Base-by-base conservation (phyloP, 1,139 yeast species). In the Oligophagozyma castellii region DNA sequence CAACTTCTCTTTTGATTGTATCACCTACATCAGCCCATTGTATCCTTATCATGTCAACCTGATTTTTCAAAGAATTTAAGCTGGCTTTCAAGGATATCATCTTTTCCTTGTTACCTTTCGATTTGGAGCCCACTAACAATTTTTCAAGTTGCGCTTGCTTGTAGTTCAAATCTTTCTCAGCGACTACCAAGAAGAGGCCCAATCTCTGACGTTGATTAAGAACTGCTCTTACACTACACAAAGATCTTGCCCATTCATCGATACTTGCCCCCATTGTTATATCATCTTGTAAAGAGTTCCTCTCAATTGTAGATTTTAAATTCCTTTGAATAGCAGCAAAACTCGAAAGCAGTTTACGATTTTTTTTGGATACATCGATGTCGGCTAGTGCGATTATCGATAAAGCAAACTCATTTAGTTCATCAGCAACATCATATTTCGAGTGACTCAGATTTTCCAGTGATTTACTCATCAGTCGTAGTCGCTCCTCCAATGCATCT, bases 261-360 rank as follows among this genome's bases (percentile, higher is more conserved):
- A 89, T 61, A 1, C 94, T 81, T 23, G 80, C 70, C 1, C 95
- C 94, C 29, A 89, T 58, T 0, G 95, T 83, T 37, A 89, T 58
- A 43, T 84, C 73, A 44, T 89, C 96, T 51, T 84, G 95, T 49
- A 80, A 54, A 37, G 86, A 77, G 36, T 79, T 72, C 33, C 95
- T 68, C 39, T 77, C 86, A 34, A 83, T 61, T 31, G 83, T 63
- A 32, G 81, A 93, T 41, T 71, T 73, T 23, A 86, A 66, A 38
- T 80, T 69, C 25, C 59, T 44, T 46, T 86, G 92, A 5, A 81
- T 70, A 21, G 72, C 73, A 22, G 89, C 73, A 50, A 86, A 84
- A 35, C 68, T 63, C n/a, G 54, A 51, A 31, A 76, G 57, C 13
- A 84, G 58, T 12, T 69, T 72, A 5, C 76, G 65, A 4, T 86